These are phyloP conservation scores for Aaosphaeria arxii DNA, from an alignment of 2,329 filamentous ascomycete genomes.

Conservation along the genomic window DNA sequence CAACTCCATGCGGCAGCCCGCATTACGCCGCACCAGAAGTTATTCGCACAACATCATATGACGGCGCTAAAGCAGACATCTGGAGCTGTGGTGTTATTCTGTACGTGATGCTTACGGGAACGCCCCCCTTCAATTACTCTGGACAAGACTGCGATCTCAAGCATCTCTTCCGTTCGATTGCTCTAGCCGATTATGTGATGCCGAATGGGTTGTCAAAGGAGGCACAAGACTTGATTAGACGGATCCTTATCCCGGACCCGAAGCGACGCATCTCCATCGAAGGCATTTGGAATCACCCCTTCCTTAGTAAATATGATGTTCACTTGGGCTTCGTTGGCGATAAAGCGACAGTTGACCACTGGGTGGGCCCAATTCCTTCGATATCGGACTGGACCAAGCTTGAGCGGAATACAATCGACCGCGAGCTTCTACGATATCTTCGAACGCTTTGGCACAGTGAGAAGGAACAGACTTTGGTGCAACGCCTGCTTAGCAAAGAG, in stretches of 20 bases:
- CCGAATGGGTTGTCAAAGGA: constrained; percentile 58
- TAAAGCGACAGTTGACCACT: constrained; percentile 48
- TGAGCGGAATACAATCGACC: constrained; percentile 67
- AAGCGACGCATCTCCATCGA: constrained; percentile 74
- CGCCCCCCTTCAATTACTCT: constrained; percentile 69
- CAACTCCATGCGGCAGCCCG: constrained; percentile 90
- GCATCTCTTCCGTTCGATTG: constrained; percentile 59
- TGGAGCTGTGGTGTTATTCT: constrained; percentile 82
- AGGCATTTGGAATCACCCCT: constrained; percentile 80
- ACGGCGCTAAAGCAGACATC: constrained; percentile 82
- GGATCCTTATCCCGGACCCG: constrained; percentile 77
- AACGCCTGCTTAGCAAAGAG: constrained; percentile 58
- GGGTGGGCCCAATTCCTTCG: constrained; percentile 54
- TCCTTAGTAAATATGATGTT: constrained; percentile 76
- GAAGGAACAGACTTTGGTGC: constrained; percentile 66
- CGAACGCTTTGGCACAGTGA: constrained; percentile 90
- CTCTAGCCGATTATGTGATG: constrained; percentile 48
- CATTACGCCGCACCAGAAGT: constrained; percentile 96
- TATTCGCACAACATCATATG: constrained; percentile 72
- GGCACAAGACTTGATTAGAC: constrained; percentile 72
- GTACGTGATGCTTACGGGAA: constrained; percentile 81
- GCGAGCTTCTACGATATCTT: constrained; percentile 79
- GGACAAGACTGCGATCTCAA: constrained; percentile 52
- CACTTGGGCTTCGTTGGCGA: constrained; percentile 66
- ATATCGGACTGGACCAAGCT: constrained; percentile 62